phyloP scores from a whole-genome alignment of 805 yeast species.

The Candida manassasensis region DNA sequence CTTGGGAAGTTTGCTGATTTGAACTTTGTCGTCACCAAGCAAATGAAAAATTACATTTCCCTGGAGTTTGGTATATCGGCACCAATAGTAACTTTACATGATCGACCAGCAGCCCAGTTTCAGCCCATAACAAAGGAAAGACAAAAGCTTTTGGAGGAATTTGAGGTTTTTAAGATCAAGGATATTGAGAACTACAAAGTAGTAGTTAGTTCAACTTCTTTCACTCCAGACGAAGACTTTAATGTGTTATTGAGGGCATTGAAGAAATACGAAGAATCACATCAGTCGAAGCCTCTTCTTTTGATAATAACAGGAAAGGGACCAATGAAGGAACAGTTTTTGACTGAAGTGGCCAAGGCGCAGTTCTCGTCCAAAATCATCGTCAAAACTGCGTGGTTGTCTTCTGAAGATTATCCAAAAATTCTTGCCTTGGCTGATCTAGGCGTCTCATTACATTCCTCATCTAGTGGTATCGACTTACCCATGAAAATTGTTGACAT shows the following conservation, averaged over 20 bases:
- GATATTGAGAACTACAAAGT: constrained; percentile 45
- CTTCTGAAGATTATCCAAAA: constrained; percentile 72
- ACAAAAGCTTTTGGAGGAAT: constrained; percentile 22
- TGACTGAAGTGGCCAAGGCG: constrained; percentile 40
- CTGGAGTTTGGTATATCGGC: constrained; percentile 48
- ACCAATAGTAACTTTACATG: constrained; percentile 66
- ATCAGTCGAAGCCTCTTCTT: constrained; percentile 44
- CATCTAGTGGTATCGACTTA: constrained; percentile 88
- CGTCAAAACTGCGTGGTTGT: constrained; percentile 70
- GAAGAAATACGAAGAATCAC: constrained; percentile 45
- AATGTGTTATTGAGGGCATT: constrained; percentile 64
- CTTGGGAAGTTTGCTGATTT: constrained; percentile 63
- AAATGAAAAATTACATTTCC: constrained; percentile 60
- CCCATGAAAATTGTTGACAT: constrained; percentile 97
- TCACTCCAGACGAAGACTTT: constrained; percentile 94
- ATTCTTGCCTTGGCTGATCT: constrained; percentile 74
- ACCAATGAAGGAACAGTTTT: constrained; percentile 60
- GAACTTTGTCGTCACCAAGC: constrained; percentile 75
- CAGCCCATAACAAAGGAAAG: constrained; percentile 40
- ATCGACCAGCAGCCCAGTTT: constrained; percentile 75
- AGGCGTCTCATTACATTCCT: constrained; percentile 85
- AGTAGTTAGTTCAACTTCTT: constrained; percentile 85
- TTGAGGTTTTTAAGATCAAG: constrained; percentile 24
- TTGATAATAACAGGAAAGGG: constrained; percentile 97
- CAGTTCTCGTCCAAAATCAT: constrained; percentile 44